Conservation (phyloP, 768 basidiomycete species). For the Tricholoma sp. region DNA sequence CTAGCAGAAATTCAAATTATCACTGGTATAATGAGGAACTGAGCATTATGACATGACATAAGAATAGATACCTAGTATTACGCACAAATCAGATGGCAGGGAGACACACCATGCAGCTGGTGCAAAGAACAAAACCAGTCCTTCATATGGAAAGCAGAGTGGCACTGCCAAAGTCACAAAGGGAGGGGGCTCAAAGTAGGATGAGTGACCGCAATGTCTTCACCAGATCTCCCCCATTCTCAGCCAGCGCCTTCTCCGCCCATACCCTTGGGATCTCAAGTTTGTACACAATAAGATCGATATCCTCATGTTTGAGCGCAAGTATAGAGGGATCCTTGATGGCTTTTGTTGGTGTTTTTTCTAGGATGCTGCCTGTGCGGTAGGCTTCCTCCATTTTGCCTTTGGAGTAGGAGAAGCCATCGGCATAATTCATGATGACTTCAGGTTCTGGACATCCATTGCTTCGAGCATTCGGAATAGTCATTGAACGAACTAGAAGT, state of each 20-base stretch:
- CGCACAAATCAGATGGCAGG: too few relatives aligned
- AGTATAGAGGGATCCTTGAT: slow-evolving; percentile 35
- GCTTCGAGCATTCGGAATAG: slow-evolving; percentile 14
- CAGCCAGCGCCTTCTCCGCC: slow-evolving; percentile 53
- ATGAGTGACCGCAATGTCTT: slow-evolving; percentile 45
- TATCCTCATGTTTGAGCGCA: slow-evolving; percentile 50
- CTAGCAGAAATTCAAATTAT: too few relatives aligned
- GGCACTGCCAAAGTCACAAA: neutral
- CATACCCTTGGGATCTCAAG: slow-evolving; percentile 55
- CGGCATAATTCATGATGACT: slow-evolving; percentile 59
- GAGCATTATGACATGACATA: too few relatives aligned
- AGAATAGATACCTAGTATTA: too few relatives aligned
- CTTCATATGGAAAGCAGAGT: neutral
- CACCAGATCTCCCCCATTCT: slow-evolving; percentile 46
- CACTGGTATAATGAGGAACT: too few relatives aligned
- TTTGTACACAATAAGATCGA: slow-evolving; percentile 64
- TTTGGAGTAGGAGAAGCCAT: slow-evolving; percentile 66
- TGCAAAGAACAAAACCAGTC: too few relatives aligned
- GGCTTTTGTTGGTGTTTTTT: slow-evolving; percentile 47
- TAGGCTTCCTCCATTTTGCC: slow-evolving; percentile 62
- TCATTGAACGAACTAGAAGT: neutral
- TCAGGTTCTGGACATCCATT: slow-evolving; percentile 22
- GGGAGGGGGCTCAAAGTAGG: slow-evolving; percentile 10
- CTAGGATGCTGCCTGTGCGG: slow-evolving; percentile 48
- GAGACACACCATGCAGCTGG: too few relatives aligned